phyloP scores from a whole-genome alignment of 2,329 filamentous ascomycete genomes.

The Canariomyces notabilis region DNA sequence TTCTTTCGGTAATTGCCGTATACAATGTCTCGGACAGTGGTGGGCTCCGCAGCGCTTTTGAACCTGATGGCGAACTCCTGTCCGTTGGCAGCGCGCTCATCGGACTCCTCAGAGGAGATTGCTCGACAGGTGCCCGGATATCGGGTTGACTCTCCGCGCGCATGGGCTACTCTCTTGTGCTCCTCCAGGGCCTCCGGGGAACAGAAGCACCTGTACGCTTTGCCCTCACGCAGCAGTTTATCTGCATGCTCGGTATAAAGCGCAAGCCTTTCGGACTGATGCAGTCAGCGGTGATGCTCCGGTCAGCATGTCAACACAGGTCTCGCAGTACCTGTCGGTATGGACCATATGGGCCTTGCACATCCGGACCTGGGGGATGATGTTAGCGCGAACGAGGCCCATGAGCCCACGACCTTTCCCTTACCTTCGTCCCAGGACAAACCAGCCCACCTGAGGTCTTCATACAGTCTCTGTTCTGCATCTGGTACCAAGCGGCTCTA shows the following conservation, averaged over 20 bases:
- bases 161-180: constrained; percentile 59
- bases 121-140: constrained; percentile 66
- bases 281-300: background rate
- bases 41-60: constrained; percentile 56
- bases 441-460: constrained; percentile 84
- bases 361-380: constrained; percentile 58
- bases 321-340: constrained; percentile 75
- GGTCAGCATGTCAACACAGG: background rate
- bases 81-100: constrained; percentile 61
- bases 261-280: constrained; percentile 69
- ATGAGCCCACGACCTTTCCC: background rate
- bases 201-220: constrained; percentile 94
- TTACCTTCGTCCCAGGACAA: constrained; percentile 88
- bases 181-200: constrained; percentile 62
- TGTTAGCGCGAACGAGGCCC: constrained; percentile 13
- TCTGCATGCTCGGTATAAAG: constrained; percentile 69
- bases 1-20: constrained; percentile 63
- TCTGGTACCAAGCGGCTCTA: constrained; percentile 76
- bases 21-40: constrained; percentile 69
- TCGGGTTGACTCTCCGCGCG: constrained; percentile 38
- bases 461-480: constrained; percentile 70
- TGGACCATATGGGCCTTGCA: constrained; percentile 76
- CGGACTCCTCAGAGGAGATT: constrained; percentile 62
- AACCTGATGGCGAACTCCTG: constrained; percentile 76
- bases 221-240: constrained; percentile 61